A percentile compares a stretch with the other conserved stretches of the same genome.
Conservation (phyloP, 768 basidiomycete genomes). For the Daedalea quercina region DNA sequence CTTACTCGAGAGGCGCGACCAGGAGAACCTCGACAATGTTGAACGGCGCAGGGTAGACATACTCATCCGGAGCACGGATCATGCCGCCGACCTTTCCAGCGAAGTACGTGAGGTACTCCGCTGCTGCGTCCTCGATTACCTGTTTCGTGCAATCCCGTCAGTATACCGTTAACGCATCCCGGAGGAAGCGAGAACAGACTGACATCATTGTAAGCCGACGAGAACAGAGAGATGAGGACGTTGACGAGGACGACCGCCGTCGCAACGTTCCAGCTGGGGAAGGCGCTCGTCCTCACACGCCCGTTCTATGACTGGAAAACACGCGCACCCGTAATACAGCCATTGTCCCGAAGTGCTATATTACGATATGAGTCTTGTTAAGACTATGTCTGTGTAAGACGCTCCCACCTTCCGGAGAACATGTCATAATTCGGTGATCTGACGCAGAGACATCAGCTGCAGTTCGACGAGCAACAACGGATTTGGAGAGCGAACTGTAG, state of each 20-base stretch:
- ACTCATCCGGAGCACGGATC: conserved; percentile 84
- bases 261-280: conserved; percentile 69
- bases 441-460: neutral
- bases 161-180: neutral
- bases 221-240: conserved; percentile 91
- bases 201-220: conserved; percentile 87
- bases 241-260: conserved; percentile 85
- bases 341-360: neutral
- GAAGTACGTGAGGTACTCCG: conserved; percentile 88
- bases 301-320: neutral
- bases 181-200: conserved; percentile 16
- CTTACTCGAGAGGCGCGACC: conserved; percentile 83
- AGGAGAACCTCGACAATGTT: conserved; percentile 79
- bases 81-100: conserved; percentile 80
- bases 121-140: conserved; percentile 81
- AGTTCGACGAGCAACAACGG: neutral
- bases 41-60: conserved; percentile 86
- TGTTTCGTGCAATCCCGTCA: conserved; percentile 19
- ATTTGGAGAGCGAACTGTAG: conserved; percentile 61
- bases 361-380: no score
- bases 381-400: no score
- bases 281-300: neutral
- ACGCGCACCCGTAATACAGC: neutral
- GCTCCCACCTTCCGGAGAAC: conserved; percentile 39
- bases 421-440: conserved; percentile 64